Evolutionary conservation across 2,329 filamentous ascomycete species (phyloP).

Genomic region (Pseudogymnoascus sp.): DNA sequence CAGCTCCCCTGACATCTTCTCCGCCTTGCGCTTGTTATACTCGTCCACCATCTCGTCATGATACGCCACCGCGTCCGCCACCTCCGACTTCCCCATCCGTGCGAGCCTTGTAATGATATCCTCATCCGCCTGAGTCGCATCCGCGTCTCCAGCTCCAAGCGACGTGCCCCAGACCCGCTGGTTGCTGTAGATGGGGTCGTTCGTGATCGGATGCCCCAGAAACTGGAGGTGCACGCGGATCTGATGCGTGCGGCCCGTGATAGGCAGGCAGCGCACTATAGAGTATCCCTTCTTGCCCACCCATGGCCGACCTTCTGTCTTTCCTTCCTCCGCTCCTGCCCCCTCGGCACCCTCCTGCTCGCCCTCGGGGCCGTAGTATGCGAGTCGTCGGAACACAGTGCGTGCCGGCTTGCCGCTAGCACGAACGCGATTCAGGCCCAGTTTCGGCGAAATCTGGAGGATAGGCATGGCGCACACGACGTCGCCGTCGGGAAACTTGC

Average conservation of each 20-base stretch:
- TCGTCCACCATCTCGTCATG: slow-evolving; percentile 88
- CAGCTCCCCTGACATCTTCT: slow-evolving; percentile 80
- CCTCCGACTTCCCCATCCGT: slow-evolving; percentile 89
- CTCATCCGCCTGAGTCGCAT: slow-evolving; percentile 66
- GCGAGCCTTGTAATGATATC: slow-evolving; percentile 80
- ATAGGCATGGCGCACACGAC: slow-evolving; percentile 91
- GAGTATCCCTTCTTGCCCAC: slow-evolving; percentile 71
- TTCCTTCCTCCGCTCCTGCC: slow-evolving; percentile 21
- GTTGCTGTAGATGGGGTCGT: slow-evolving; percentile 97
- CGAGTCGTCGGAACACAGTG: slow-evolving; percentile 84
- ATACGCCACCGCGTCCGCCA: slow-evolving; percentile 84
- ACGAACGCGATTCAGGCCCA: slow-evolving; percentile 88
- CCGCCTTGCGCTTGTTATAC: slow-evolving; percentile 84
- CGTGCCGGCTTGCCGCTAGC: slow-evolving; percentile 84
- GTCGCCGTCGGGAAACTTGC: slow-evolving; percentile 84
- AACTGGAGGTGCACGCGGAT: slow-evolving; percentile 91
- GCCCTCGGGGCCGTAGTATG: slow-evolving; percentile 68
- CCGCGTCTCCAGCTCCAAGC: slow-evolving; percentile 59
- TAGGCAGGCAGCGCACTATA: slow-evolving; percentile 84
- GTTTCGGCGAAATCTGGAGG: slow-evolving; percentile 85
- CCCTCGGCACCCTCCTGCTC: slow-evolving; percentile 10
- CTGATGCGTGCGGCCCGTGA: slow-evolving; percentile 92
- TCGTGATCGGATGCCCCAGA: slow-evolving; percentile 88
- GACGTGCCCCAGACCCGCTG: slow-evolving; percentile 79
- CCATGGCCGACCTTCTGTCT: slow-evolving; percentile 30